Base-by-base conservation (phyloP, 768 basidiomycete genomes). In the Panus rudis region DNA sequence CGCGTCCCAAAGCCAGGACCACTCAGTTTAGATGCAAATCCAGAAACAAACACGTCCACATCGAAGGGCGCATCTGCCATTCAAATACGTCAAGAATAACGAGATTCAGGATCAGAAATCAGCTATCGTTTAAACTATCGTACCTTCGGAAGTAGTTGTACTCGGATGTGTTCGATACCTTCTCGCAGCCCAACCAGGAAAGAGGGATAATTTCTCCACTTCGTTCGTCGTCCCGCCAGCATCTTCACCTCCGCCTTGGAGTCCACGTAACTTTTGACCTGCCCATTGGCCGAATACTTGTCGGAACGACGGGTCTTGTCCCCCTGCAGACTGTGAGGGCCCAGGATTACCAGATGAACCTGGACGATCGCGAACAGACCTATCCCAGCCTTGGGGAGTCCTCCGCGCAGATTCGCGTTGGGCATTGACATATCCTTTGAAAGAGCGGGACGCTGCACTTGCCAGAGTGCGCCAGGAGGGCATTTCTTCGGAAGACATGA, bases 171-270 rank as follows among this genome's bases (percentile, higher is more conserved):
- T 52, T 13, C 49, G 60, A 54, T 75, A 78, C 22, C 74, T 63
- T 40, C 76, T 67, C 5, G 74, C 71, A 2, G 87, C 89, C 85
- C 87, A 92, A 2, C 89, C 86, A 4, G 89, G 89, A 62, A 91
- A 90, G 19, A 89, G 55, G 14, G 70, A 66, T 3, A 84, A 54
- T 30, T 67, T 67, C 51, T 84, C 80, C 14, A 55, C 42, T 8
- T 14, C 16, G 21, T 35, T 35, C 10, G 33, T 20, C 3, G 56
- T 32, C 23, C 50, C 61, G n/a, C 52, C 42, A 26, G 48, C 35
- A 5, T 51, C 55, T 26, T 54, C 54, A 24, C 52, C 49, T 40
- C 52, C 40, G 48, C 50, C 52, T 46, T 39, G 50, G 37, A 40
- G 33, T 14, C 32, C 38, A 10, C 53, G 49, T 3, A 63, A 32